Evolutionary conservation across 495 filamentous ascomycete species (phyloP), one percentile per base, ranked within the genome.

Genomic region (Pseudevernia furfuracea): DNA sequence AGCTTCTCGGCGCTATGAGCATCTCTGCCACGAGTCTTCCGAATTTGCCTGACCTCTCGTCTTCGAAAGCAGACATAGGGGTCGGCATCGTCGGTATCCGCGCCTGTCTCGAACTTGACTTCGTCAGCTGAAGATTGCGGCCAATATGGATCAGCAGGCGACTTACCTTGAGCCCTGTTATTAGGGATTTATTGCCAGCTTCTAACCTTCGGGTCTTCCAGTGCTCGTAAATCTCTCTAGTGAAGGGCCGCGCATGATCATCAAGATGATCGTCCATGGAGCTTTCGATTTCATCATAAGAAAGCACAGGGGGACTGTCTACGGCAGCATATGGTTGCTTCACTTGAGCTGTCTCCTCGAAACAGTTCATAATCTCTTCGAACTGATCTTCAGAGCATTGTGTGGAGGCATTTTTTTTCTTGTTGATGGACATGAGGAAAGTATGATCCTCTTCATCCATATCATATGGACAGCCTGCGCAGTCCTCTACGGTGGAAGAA

Each of bases 51-150:
- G 41, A 96, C 90, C 74, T 98, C 94, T 53, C 95, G 89, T 61
- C 95, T 89, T 66, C 94, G 87, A 83, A 98, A 98, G 78, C 94
- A 98, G 73, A 98, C 92, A 74, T 95, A 98, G 61, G 94, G 95
- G 76, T 98, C 94, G 68, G 88, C 83, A 69, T 98, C 94, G 74
- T 98, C 94, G 55, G 88, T 96, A 61, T 97, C 94, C 72, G 88
- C 86, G 57, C 91, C 88, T 48, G 85, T 92, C 78, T 97, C 95
- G 61, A 96, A 91, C 84, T 96, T 69, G 37, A 41, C 38, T 10
- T 49, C 37, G 71, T 78, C 65, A 79, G 76, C 66, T 60, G n/a
- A 23, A n/a, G 21, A 21, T 48, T 30, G 7, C 44, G 46, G 17
- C 36, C 49, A 60, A n/a, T 14, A 32, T 34, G 39, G 25, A 43